A percentile compares a stretch with the other conserved stretches of the same genome.
These are phyloP conservation scores for Talaromyces sp. DNA, from an alignment of 2,329 filamentous ascomycete species.

Conservation along the genomic window DNA sequence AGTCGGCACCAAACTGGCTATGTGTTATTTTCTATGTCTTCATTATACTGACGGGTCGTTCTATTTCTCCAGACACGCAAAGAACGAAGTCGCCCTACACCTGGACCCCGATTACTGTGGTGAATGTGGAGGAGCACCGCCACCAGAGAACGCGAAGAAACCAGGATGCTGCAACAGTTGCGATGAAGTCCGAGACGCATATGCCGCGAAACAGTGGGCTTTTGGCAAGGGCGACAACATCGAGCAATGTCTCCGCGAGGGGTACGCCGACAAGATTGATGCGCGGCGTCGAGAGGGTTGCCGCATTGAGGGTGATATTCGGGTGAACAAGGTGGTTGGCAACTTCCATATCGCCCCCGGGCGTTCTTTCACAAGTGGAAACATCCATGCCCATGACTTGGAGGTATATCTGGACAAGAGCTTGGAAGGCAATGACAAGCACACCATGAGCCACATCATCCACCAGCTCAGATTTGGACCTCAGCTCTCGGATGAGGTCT, in stretches of 20 bases:
- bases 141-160: constrained; percentile 68
- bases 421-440: constrained; percentile 56
- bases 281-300: constrained; percentile 87
- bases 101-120: constrained; percentile 91
- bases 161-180: constrained; percentile 95
- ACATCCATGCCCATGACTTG: constrained; percentile 96
- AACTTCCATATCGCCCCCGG: constrained; percentile 98
- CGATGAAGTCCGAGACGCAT: constrained; percentile 92
- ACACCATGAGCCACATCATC: constrained; percentile 85
- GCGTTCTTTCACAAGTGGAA: constrained; percentile 90
- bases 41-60: background rate
- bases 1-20: background rate
- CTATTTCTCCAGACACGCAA: constrained; percentile 52
- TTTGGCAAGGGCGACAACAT: constrained; percentile 90
- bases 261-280: constrained; percentile 84
- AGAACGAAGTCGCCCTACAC: constrained; percentile 66
- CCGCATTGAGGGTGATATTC: constrained; percentile 83
- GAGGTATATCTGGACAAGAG: constrained; percentile 82
- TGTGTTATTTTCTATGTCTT: background rate
- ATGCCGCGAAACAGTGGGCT: constrained; percentile 83
- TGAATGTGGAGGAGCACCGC: constrained; percentile 77
- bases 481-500: constrained; percentile 70
- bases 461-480: constrained; percentile 91
- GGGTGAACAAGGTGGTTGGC: constrained; percentile 96
- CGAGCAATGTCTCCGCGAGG: constrained; percentile 91